Conservation (phyloP, 2,329 filamentous ascomycete species). For the Emergomyces africanus region DNA sequence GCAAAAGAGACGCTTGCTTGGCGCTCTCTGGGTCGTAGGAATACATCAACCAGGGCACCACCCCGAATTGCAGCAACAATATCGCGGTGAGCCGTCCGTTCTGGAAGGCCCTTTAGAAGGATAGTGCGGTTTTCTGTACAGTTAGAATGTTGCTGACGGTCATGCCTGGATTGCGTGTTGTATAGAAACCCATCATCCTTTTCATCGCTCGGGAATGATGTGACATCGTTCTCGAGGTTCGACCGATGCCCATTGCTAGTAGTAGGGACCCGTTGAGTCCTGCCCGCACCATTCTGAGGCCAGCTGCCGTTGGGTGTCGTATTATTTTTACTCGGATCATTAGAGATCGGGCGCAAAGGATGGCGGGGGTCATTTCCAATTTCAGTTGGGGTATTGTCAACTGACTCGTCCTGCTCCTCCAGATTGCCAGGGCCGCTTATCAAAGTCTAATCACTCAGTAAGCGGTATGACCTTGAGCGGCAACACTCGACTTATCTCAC, state of each 20-base stretch:
- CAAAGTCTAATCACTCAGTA: conserved; percentile 8
- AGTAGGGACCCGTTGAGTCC: background rate
- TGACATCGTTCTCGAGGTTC: conserved; percentile 15
- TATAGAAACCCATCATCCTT: conserved; percentile 12
- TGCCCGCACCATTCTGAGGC: background rate
- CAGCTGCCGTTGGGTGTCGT: background rate
- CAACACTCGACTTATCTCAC: conserved; percentile 19
- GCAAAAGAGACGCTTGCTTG: conserved; percentile 58
- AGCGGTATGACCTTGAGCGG: conserved; percentile 4
- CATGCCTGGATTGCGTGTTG: conserved; percentile 12
- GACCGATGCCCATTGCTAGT: conserved; percentile 1
- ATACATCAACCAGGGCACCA: conserved; percentile 57
- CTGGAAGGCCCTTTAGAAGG: conserved; percentile 48
- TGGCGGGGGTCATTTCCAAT: background rate
- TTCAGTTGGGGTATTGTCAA: background rate
- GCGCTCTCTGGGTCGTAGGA: conserved; percentile 46
- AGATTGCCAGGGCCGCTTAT: conserved; percentile 5
- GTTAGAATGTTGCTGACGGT: conserved; percentile 8
- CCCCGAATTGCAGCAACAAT: conserved; percentile 54
- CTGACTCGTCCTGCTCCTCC: background rate
- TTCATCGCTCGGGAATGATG: conserved; percentile 15
- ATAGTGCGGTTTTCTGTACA: conserved; percentile 29
- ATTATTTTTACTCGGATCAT: background rate
- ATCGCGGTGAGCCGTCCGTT: conserved; percentile 51
- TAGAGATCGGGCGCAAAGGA: background rate